Evolutionary conservation across 2,329 filamentous ascomycete genomes (phyloP).

Genomic region (Hymenoscyphus occultus): DNA sequence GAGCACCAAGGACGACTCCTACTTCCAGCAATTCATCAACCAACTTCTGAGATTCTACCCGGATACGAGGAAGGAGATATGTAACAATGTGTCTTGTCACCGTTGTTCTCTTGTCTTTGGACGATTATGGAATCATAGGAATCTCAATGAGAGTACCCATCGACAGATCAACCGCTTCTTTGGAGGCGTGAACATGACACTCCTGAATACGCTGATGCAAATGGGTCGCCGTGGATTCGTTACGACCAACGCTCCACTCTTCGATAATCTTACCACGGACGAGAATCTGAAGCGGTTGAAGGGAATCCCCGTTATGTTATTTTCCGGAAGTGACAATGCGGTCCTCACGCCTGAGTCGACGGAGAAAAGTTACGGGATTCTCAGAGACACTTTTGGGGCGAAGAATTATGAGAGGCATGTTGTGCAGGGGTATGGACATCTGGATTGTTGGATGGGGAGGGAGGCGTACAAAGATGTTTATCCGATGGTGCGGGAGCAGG

Average conservation of each 20-base stretch:
- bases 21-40: slow-evolving; percentile 51
- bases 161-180: slow-evolving; percentile 59
- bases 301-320: slow-evolving; percentile 54
- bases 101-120: slow-evolving; percentile 59
- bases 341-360: slow-evolving; percentile 54
- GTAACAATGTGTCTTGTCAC: slow-evolving; percentile 60
- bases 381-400: slow-evolving; percentile 51
- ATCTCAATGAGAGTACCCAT: slow-evolving; percentile 65
- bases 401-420: slow-evolving; percentile 50
- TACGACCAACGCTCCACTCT: slow-evolving; percentile 50
- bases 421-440: slow-evolving; percentile 56
- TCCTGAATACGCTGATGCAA: slow-evolving; percentile 54
- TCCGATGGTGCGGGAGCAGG: slow-evolving; percentile 52
- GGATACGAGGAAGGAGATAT: slow-evolving; percentile 52
- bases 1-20: slow-evolving; percentile 45
- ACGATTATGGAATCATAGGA: slow-evolving; percentile 58
- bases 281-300: slow-evolving; percentile 50
- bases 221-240: slow-evolving; percentile 52
- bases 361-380: slow-evolving; percentile 50
- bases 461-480: slow-evolving; percentile 59
- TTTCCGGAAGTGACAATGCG: slow-evolving; percentile 54
- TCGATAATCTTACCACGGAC: slow-evolving; percentile 46
- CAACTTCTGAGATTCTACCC: slow-evolving; percentile 58
- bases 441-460: slow-evolving; percentile 62
- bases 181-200: slow-evolving; percentile 59